Evolutionary conservation across 2,329 filamentous ascomycete species (phyloP), one percentile per base, ranked within the genome.

Genomic region (Cladophialophora carrionii): DNA sequence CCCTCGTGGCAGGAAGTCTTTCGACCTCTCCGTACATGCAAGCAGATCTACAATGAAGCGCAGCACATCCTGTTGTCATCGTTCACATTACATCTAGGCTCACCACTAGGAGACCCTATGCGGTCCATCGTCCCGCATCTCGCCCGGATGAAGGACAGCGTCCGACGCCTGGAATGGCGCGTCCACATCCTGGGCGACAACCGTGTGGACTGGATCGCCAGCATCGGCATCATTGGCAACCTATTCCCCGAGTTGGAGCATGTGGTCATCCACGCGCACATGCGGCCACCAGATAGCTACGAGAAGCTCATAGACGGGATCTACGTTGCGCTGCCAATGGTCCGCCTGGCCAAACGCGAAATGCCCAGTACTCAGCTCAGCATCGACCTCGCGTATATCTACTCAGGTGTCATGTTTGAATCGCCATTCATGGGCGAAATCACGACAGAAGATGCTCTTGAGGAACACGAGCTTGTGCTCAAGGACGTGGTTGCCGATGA

Each of bases 401-500:
- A 54, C 24, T 34, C 61, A 12, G 51, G 46, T 10, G 37, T 62
- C 54, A 67, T 67, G 54, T 65, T 67, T 26, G 48, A 55, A 12
- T 63, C 57, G 29, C 61, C 54, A 4, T 52, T 55, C 29, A 55
- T 67, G 8, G 64, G 62, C 41, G 58, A 63, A 22, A 61, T 69
- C 31, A 64, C 46, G 9, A 61, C 61, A 12, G 20, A 46, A 17
- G 64, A 67, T 29, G 34, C 62, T 4, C 48, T 67, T 14, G 64
- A 69, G 17, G 57, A 69, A 46, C 64, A 69, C 26, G 61, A 64
- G 20, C 48, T 63, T 20, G 43, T 66, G 17, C 2, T 69, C 22
- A 55, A 56, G n/a, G 67, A 69, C 22, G 31, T 69, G 34, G 43
- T 69, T 12, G 57, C 49, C n/a, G 67, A 69, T 57, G 60, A 54